Evolutionary conservation across 768 basidiomycete genomes (phyloP).

Genomic region (Collybiopsis confluens): DNA sequence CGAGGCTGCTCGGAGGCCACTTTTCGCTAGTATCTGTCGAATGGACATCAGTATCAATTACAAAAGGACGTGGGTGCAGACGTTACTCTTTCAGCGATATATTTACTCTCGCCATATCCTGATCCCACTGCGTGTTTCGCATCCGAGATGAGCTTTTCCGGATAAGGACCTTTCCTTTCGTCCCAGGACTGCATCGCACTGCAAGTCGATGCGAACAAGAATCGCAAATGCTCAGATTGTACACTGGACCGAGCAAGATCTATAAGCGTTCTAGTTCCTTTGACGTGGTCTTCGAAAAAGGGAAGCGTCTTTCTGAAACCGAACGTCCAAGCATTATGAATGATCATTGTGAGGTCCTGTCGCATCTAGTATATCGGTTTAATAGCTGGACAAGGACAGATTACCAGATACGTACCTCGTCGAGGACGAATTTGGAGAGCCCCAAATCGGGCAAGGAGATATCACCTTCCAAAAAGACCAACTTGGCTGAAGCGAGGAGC

Average conservation of each 20-base stretch:
- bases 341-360: slow-evolving; percentile 29
- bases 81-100: slow-evolving; percentile 27
- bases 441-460: slow-evolving; percentile 26
- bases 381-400: not conserved
- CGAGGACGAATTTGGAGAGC: slow-evolving; percentile 8
- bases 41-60: not conserved
- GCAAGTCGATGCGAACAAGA: not conserved
- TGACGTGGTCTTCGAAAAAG: slow-evolving; percentile 48
- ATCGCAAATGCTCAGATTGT: slow-evolving; percentile 18
- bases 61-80: not conserved
- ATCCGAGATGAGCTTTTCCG: slow-evolving; percentile 28
- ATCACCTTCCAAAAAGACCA: slow-evolving; percentile 7
- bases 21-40: too few species aligned
- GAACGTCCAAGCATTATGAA: slow-evolving; percentile 29
- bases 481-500: not conserved
- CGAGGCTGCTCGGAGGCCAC: too few species aligned
- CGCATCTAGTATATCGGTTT: slow-evolving; percentile 16
- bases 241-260: slow-evolving; percentile 26
- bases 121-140: slow-evolving; percentile 22
- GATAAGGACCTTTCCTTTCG: slow-evolving; percentile 20
- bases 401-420: slow-evolving; percentile 16
- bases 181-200: slow-evolving; percentile 15
- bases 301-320: slow-evolving; percentile 42
- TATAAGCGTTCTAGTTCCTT: slow-evolving; percentile 43
- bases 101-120: slow-evolving; percentile 30